Conservation (phyloP, 192 early-diverging fungal genomes). For the Coemansia erecta region DNA sequence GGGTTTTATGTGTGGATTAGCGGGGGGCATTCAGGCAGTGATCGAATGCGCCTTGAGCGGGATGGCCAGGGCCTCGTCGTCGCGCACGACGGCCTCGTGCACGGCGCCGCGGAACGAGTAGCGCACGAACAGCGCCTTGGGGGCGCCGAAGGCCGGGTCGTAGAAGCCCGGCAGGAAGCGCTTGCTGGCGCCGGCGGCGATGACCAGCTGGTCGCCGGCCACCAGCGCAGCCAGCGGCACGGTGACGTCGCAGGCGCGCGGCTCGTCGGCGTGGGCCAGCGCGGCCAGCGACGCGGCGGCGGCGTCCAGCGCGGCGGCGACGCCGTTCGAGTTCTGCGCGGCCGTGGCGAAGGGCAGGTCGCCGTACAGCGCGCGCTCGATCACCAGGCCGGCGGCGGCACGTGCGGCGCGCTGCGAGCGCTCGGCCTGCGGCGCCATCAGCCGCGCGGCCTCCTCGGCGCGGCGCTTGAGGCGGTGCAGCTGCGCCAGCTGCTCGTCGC, state of each 20-base stretch:
- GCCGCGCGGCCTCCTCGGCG: conserved; percentile 70
- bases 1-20: no score
- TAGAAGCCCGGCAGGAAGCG: conserved; percentile 91
- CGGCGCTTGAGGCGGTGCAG: conserved; percentile 68
- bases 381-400: conserved; percentile 68
- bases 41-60: conserved; percentile 63
- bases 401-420: conserved; percentile 67
- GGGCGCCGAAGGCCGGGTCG: conserved; percentile 88
- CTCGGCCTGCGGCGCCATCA: conserved; percentile 68
- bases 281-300: conserved; percentile 16
- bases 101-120: conserved; percentile 79
- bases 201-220: conserved; percentile 79
- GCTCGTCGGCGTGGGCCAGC: conserved; percentile 25
- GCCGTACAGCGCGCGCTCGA: conserved; percentile 87
- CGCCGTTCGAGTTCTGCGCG: conserved; percentile 34
- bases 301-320: conserved; percentile 18
- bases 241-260: conserved; percentile 73
- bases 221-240: conserved; percentile 83
- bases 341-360: conserved; percentile 59
- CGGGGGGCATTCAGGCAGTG: no score
- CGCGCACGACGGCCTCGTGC: conserved; percentile 80
- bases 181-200: conserved; percentile 86
- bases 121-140: conserved; percentile 78
- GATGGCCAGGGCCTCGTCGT: conserved; percentile 73
- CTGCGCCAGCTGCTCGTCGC: conserved; percentile 62